Evolutionary conservation across 208 protist genomes (phyloP).

Genomic region (Angomonas ambiguus): DNA sequence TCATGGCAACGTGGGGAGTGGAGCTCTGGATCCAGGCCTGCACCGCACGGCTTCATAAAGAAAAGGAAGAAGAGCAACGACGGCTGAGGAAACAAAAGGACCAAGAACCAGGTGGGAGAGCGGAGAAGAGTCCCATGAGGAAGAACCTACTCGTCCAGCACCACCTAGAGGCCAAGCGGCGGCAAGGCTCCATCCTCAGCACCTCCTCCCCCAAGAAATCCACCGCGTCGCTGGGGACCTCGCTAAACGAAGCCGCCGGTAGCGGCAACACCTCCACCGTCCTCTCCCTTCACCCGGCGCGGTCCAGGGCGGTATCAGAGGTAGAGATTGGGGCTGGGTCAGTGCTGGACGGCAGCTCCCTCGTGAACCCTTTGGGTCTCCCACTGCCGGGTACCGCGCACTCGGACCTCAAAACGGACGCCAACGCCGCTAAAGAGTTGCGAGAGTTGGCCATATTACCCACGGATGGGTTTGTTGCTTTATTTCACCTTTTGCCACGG

Average conservation of each 20-base stretch:
- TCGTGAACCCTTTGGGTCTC: neutral
- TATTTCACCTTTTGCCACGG: slow-evolving; percentile 40
- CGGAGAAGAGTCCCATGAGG: too few species aligned
- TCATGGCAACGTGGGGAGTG: slow-evolving; percentile 51
- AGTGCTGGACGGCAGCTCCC: neutral
- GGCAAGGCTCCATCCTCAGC: neutral
- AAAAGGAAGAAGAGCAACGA: neutral
- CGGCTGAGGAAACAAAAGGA: neutral
- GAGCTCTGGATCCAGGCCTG: slow-evolving; percentile 59
- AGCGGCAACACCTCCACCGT: neutral
- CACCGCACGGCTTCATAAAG: slow-evolving; percentile 9
- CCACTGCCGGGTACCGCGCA: neutral
- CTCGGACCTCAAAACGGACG: neutral
- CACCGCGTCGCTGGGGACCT: neutral
- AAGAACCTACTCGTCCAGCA: neutral
- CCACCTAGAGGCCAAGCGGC: neutral
- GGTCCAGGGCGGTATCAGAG: neutral
- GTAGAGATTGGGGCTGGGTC: neutral
- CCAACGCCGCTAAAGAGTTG: slow-evolving; percentile 13
- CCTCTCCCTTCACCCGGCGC: neutral
- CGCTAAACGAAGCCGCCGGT: neutral
- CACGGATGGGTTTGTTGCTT: slow-evolving; percentile 38
- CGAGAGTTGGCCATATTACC: slow-evolving; percentile 34
- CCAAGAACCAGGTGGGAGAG: neutral
- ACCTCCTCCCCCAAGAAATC: neutral